A percentile compares a stretch with the other conserved stretches of the same genome.
These are phyloP conservation scores for Ogataea trehalophila DNA, from an alignment of 805 yeast genomes.

Conservation along the genomic window DNA sequence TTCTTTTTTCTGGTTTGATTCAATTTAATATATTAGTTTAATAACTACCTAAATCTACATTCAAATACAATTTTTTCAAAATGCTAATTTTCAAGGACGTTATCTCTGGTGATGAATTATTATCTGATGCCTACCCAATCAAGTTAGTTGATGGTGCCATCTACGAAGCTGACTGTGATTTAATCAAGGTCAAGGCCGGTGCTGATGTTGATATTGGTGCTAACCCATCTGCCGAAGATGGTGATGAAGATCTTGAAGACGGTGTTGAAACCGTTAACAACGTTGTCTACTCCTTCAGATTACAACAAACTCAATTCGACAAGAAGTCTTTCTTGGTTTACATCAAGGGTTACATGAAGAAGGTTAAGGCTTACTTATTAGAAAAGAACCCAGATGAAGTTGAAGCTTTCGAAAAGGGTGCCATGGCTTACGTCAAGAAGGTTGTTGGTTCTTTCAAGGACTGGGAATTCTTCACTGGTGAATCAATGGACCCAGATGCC, in stretches of 20 bases:
- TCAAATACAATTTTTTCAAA: constrained; percentile 4
- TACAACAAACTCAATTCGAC: constrained; percentile 93
- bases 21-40: constrained; percentile 5
- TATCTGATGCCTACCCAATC: constrained; percentile 95
- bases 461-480: constrained; percentile 99
- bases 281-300: constrained; percentile 97
- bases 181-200: constrained; percentile 79
- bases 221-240: constrained; percentile 98
- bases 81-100: constrained; percentile 60
- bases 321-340: constrained; percentile 95
- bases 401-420: constrained; percentile 94
- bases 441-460: constrained; percentile 92
- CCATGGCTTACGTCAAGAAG: constrained; percentile 93
- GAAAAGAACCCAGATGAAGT: constrained; percentile 87
- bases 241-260: constrained; percentile 74
- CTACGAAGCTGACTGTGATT: constrained; percentile 93
- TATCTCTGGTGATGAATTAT: constrained; percentile 89
- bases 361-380: constrained; percentile 83
- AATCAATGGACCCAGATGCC: constrained; percentile 99
- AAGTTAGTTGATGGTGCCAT: constrained; percentile 84
- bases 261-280: constrained; percentile 92
- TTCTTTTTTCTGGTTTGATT: constrained; percentile 7
- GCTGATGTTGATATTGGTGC: constrained; percentile 98
- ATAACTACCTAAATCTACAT: neutral
- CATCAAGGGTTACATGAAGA: constrained; percentile 99